Base-by-base conservation (phyloP, 2,329 filamentous ascomycete species). In the Sporothrix pseudoabietina region DNA sequence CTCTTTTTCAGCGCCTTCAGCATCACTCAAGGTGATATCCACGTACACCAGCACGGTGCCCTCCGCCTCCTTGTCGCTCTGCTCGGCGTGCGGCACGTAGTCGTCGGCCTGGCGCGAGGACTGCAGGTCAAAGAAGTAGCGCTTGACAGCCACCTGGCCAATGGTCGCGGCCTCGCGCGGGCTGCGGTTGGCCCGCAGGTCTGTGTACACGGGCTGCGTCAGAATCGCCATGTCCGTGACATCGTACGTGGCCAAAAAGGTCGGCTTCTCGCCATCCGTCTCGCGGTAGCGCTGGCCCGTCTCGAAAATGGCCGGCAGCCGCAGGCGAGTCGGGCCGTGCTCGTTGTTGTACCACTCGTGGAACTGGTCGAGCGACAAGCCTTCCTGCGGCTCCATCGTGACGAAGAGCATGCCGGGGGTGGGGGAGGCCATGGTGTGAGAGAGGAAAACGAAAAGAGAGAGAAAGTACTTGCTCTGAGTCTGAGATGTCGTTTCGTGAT, bases 281-380 rank as follows among this genome's bases (percentile, higher is more conserved):
- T 92, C 91, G 35, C 86, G 87, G 82, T 94, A 97, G 59, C 94
- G 91, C 77, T 96, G 90, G 74, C 94, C 94, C 80, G 93, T 96
- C 77, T 83, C 80, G 79, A 89, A 89, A 79, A 94, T 90, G 78
- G 91, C 90, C 4, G 92, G 89, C 16, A 97, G 83, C 68, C 93
- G 91, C 7, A 97, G 87, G 66, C 94, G 91, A 19, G 90, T 88
- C 22, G 94, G 94, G 71, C 94, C 94, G 83, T 97, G 94, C 83
- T 97, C 94, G 81, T 94, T 96, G 84, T 97, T 94, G 85, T 97
- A 97, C 92, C 93, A 95, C 80, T 97, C 93, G 82, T 97, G 92
- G 82, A 97, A 97, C 78, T 92, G 89, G 75, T 88, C 85, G 66
- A 87, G 82, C 72, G 90, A 85, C 77, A 94, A 86, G 77, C 86